These are phyloP conservation scores for Phanerochaete sordida DNA, from an alignment of 768 basidiomycete species.

Conservation along the genomic window DNA sequence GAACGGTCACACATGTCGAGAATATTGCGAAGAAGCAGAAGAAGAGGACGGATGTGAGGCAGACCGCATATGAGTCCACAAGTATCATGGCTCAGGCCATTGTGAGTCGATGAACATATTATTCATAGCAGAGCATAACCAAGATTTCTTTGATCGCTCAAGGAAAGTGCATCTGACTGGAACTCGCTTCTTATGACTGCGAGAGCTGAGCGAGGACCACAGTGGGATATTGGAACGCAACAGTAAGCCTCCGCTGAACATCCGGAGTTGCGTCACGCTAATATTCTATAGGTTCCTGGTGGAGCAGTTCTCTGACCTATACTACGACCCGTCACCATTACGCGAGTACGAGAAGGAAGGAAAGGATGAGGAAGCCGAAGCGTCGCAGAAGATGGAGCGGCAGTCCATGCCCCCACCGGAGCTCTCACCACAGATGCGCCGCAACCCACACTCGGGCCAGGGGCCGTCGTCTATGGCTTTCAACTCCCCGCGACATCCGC, in stretches of 20 bases:
- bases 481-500: slow-evolving; percentile 20
- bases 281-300: slow-evolving; percentile 60
- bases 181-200: slow-evolving; percentile 77
- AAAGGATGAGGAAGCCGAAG: slow-evolving; percentile 11
- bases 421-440: slow-evolving; percentile 15
- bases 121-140: too few species aligned
- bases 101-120: slow-evolving; percentile 46
- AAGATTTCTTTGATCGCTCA: too few species aligned
- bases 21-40: slow-evolving; percentile 46
- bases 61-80: slow-evolving; percentile 55
- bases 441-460: background rate
- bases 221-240: slow-evolving; percentile 86
- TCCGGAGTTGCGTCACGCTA: background rate
- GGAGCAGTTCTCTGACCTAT: slow-evolving; percentile 67
- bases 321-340: slow-evolving; percentile 67
- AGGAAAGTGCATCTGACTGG: slow-evolving; percentile 84
- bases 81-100: slow-evolving; percentile 55
- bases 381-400: slow-evolving; percentile 13
- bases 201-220: slow-evolving; percentile 77
- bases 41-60: slow-evolving; percentile 53
- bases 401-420: slow-evolving; percentile 13
- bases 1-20: slow-evolving; percentile 58
- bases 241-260: slow-evolving; percentile 47
- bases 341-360: slow-evolving; percentile 27
- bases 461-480: slow-evolving; percentile 4